phyloP scores from a whole-genome alignment of 108 stramenopile species.

The Pseudonitzschia multistriata region DNA sequence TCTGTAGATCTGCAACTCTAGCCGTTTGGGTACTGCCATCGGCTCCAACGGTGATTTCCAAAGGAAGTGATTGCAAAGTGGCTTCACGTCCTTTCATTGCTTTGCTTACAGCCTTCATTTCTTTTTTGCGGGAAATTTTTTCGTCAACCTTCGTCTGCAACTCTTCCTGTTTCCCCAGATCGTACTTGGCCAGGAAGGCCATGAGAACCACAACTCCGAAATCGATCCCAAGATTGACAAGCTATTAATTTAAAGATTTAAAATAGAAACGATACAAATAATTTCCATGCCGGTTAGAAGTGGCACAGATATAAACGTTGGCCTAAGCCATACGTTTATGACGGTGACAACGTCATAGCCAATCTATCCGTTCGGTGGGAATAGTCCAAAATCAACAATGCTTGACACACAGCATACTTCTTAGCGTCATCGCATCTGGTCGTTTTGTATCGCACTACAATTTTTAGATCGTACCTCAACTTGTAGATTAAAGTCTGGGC shows the following conservation, averaged over 20 bases:
- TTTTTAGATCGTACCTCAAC: constrained; percentile 45
- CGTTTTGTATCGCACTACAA: background rate
- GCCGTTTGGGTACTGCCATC: constrained; percentile 56
- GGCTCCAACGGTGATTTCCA: constrained; percentile 60
- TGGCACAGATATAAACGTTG: no score
- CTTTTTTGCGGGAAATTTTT: constrained; percentile 60
- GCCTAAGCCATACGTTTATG: no score
- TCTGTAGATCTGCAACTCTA: constrained; percentile 54
- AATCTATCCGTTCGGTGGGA: no score
- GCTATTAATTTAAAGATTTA: background rate
- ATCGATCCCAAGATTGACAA: constrained; percentile 80
- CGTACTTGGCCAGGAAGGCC: constrained; percentile 57
- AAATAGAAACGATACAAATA: background rate
- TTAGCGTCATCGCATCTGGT: background rate
- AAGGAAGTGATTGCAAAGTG: constrained; percentile 34
- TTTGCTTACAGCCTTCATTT: constrained; percentile 42
- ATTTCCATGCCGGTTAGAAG: no score
- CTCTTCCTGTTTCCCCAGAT: constrained; percentile 62
- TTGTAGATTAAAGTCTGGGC: constrained; percentile 70
- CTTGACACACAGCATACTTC: background rate
- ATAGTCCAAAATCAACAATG: background rate
- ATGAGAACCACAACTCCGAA: constrained; percentile 77
- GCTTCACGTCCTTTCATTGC: constrained; percentile 61
- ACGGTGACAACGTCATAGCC: no score
- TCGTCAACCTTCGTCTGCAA: constrained; percentile 57